Conservation (phyloP, 2,329 filamentous ascomycete genomes). For the Taxawa tesnikishii region DNA sequence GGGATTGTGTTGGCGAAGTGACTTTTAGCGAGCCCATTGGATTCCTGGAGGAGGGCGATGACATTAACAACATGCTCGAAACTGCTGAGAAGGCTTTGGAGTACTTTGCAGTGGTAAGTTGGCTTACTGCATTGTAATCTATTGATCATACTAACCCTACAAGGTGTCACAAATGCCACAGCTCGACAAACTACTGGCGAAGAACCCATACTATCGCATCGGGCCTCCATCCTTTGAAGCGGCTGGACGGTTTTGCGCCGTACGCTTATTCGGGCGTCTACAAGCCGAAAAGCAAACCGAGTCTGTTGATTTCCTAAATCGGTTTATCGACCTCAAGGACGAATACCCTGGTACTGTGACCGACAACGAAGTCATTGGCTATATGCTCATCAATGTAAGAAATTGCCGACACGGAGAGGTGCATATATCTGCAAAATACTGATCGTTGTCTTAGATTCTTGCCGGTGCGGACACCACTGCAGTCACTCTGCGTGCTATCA, state of each 20-base stretch:
- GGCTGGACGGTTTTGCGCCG: too few species aligned
- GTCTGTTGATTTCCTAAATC: conserved; percentile 11
- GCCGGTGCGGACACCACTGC: conserved; percentile 23
- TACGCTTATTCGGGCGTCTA: conserved; percentile 22
- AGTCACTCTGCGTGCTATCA: conserved; percentile 14
- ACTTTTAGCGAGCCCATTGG: conserved; percentile 6
- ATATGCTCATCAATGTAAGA: conserved; percentile 18
- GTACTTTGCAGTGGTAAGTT: conserved; percentile 4
- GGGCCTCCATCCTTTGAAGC: conserved; percentile 8
- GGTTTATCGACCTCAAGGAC: conserved; percentile 10
- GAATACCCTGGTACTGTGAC: conserved; percentile 14
- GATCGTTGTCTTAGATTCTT: too few species aligned
- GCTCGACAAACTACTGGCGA: conserved; percentile 3
- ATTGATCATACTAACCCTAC: too few species aligned
- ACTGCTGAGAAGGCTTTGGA: conserved; percentile 1
- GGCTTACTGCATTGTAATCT: too few species aligned
- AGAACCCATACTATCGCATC: conserved; percentile 5
- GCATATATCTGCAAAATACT: too few species aligned
- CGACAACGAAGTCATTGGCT: conserved; percentile 16
- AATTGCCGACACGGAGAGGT: too few species aligned
- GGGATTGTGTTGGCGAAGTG: conserved; percentile 6
- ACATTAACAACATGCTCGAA: conserved; percentile 2
- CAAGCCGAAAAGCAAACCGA: conserved; percentile 19
- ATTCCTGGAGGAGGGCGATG: conserved; percentile 6
- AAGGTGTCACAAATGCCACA: conserved; percentile 5